Conservation (phyloP, 495 filamentous ascomycete species). For the Neurospora pannonica region DNA sequence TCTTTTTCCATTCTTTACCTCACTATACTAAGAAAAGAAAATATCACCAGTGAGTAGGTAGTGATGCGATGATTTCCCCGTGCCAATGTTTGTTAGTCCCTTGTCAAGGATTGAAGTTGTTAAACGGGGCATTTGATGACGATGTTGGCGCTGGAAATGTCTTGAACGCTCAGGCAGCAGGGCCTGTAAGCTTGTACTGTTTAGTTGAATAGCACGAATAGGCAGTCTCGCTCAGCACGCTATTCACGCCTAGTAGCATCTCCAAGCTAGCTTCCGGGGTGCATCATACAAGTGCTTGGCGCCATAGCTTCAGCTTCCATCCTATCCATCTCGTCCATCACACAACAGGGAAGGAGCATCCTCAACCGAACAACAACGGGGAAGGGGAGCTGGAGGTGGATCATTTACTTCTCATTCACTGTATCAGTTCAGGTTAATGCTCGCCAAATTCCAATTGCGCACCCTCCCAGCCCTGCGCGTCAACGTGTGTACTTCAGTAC, state of each 20-base stretch:
- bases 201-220: background rate
- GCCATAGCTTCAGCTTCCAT: background rate
- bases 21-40: background rate
- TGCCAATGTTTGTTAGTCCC: background rate
- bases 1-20: background rate
- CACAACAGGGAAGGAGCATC: background rate
- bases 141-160: background rate
- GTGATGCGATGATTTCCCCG: background rate
- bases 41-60: background rate
- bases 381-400: background rate
- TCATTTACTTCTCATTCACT: background rate
- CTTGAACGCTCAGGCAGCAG: background rate
- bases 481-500: background rate
- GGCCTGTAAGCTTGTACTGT: background rate
- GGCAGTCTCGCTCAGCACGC: background rate
- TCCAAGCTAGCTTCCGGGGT: background rate
- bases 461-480: background rate
- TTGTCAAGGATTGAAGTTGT: background rate
- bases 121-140: background rate
- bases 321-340: background rate
- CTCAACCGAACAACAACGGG: background rate
- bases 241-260: background rate
- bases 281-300: background rate
- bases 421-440: background rate
- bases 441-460: background rate